Conservation (phyloP, 2,329 filamentous ascomycete genomes). For the Dichotomopilus funicola region DNA sequence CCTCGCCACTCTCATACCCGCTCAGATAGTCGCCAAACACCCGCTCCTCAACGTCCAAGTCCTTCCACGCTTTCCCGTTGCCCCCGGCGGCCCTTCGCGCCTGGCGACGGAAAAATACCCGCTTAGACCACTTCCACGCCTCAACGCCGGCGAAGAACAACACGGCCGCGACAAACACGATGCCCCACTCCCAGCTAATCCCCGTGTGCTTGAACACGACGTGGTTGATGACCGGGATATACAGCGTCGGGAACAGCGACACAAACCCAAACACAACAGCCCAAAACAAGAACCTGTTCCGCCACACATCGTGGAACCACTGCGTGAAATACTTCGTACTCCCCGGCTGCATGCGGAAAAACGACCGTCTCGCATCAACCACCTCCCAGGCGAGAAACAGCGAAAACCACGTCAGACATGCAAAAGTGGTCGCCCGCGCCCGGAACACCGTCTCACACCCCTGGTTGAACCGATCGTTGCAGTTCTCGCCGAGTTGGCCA, state of each 20-base stretch:
- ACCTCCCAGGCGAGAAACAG: slow-evolving; percentile 68
- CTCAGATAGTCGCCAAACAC: slow-evolving; percentile 24
- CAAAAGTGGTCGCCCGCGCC: slow-evolving; percentile 64
- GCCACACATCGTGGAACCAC: slow-evolving; percentile 54
- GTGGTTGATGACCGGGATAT: slow-evolving; percentile 61
- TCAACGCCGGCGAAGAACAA: slow-evolving; percentile 54
- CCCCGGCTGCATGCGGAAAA: slow-evolving; percentile 60
- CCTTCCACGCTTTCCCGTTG: slow-evolving; percentile 15
- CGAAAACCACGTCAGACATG: slow-evolving; percentile 61
- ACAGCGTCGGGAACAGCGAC: slow-evolving; percentile 56
- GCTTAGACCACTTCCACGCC: slow-evolving; percentile 62
- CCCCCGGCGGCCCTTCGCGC: slow-evolving; percentile 13
- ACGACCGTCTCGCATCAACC: slow-evolving; percentile 60
- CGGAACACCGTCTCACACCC: slow-evolving; percentile 54
- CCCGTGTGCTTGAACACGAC: slow-evolving; percentile 63
- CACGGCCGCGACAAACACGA: slow-evolving; percentile 57
- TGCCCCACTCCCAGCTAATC: slow-evolving; percentile 66
- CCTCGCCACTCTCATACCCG: slow-evolving; percentile 2
- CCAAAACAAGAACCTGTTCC: slow-evolving; percentile 63
- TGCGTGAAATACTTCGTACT: slow-evolving; percentile 43
- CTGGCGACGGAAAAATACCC: slow-evolving; percentile 16
- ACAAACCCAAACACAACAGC: slow-evolving; percentile 53
- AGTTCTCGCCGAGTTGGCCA: slow-evolving; percentile 45
- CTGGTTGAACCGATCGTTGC: slow-evolving; percentile 48
- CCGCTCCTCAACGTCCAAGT: slow-evolving; percentile 23